Conservation (phyloP, 164 flowering plant species). For the Magnolia kwangsiensis region DNA sequence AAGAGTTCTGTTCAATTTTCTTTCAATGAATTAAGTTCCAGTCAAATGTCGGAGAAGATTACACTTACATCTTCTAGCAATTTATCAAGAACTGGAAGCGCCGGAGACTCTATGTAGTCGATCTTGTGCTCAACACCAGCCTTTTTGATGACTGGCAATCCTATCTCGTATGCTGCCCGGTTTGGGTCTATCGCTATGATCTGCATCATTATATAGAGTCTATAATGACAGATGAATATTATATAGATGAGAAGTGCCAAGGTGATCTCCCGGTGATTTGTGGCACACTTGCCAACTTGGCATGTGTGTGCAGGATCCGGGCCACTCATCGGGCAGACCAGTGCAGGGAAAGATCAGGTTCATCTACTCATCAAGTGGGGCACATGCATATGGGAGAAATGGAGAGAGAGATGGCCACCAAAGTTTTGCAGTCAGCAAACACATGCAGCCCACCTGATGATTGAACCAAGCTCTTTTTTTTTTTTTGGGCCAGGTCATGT, state of each 20-base stretch:
- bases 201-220: slow-evolving; percentile 15
- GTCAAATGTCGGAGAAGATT: neutral
- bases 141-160: slow-evolving; percentile 24
- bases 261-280: neutral
- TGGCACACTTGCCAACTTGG: no score
- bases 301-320: no score
- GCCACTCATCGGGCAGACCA: no score
- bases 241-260: neutral
- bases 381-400: no score
- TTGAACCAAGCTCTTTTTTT: no score
- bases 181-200: slow-evolving; percentile 38
- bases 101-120: slow-evolving; percentile 21
- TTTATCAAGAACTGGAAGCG: slow-evolving; percentile 19
- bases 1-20: no score
- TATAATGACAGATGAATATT: neutral
- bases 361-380: no score
- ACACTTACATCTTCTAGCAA: slow-evolving; percentile 18
- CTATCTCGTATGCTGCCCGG: slow-evolving; percentile 25
- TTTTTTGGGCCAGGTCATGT: no score
- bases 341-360: no score
- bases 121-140: slow-evolving; percentile 35
- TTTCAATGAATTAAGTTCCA: neutral
- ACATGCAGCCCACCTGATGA: no score
- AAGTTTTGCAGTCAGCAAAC: no score
- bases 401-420: no score